phyloP scores from a whole-genome alignment of 345 rosid genomes.

The Moringa oleifera region DNA sequence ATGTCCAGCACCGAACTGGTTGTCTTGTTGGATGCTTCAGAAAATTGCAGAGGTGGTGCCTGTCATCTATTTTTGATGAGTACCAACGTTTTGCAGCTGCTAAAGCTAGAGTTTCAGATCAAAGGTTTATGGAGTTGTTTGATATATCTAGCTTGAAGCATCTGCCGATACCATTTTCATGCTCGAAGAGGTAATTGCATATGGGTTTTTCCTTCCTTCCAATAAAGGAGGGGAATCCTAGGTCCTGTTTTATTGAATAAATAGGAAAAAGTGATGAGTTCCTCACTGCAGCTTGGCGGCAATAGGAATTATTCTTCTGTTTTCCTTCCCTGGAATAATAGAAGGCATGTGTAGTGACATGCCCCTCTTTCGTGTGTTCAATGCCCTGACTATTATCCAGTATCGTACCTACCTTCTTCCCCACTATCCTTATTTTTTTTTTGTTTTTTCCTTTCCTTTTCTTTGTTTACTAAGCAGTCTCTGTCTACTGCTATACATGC shows the following conservation, averaged over 20 bases:
- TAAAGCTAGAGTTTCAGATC: conserved; percentile 88
- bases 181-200: conserved; percentile 39
- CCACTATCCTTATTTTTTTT: too few species aligned
- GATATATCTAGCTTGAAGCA: conserved; percentile 70
- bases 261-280: conserved; percentile 39
- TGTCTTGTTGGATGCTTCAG: conserved; percentile 93
- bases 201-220: conserved; percentile 18
- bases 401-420: too few species aligned
- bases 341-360: not conserved
- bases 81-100: conserved; percentile 89
- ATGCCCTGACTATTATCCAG: not conserved
- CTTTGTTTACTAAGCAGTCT: not conserved
- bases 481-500: not conserved
- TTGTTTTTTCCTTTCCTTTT: not conserved
- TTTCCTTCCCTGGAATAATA: conserved; percentile 13
- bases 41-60: conserved; percentile 85
- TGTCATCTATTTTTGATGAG: conserved; percentile 80
- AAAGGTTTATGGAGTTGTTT: conserved; percentile 88
- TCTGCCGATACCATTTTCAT: conserved; percentile 64
- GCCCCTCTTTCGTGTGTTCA: not conserved
- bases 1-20: conserved; percentile 88
- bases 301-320: conserved; percentile 23
- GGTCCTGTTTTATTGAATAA: conserved; percentile 26
- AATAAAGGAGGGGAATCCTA: conserved; percentile 22
- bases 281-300: conserved; percentile 24